phyloP scores from a whole-genome alignment of 441 rosid genomes.

The Dalechampia spathulata region DNA sequence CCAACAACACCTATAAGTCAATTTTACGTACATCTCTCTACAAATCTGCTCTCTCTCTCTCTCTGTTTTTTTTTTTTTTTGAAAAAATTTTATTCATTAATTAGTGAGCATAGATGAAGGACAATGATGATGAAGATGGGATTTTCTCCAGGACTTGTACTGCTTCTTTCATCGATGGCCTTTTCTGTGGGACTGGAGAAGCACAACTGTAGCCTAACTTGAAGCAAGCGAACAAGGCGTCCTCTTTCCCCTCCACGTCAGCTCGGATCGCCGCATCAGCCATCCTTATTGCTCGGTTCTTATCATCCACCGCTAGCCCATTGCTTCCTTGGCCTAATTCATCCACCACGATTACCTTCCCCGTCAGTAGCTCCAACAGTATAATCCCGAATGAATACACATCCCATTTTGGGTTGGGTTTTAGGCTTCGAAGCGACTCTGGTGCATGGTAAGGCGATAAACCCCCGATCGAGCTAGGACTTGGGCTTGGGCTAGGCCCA shows the following conservation, averaged over 20 bases:
- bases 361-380: constrained; percentile 62
- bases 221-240: constrained; percentile 54
- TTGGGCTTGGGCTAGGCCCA: constrained; percentile 69
- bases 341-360: constrained; percentile 55
- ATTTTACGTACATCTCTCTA: constrained; percentile 24
- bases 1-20: constrained; percentile 15
- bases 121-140: constrained; percentile 25
- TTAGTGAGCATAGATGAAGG: constrained; percentile 16
- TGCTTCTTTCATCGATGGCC: constrained; percentile 79
- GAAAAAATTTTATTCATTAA: constrained; percentile 14
- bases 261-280: constrained; percentile 53
- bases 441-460: constrained; percentile 68
- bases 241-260: constrained; percentile 80
- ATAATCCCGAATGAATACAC: constrained; percentile 72
- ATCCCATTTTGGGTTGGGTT: constrained; percentile 84
- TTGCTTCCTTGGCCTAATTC: constrained; percentile 63
- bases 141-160: constrained; percentile 59
- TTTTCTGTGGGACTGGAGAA: constrained; percentile 61
- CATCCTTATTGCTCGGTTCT: constrained; percentile 48
- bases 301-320: constrained; percentile 59
- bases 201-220: constrained; percentile 70
- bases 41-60: neutral
- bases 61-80: neutral
- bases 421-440: constrained; percentile 60
- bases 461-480: constrained; percentile 56